These are phyloP conservation scores for Rhododendron griersonianum DNA, from an alignment of 148 eudicot species.

Conservation along the genomic window DNA sequence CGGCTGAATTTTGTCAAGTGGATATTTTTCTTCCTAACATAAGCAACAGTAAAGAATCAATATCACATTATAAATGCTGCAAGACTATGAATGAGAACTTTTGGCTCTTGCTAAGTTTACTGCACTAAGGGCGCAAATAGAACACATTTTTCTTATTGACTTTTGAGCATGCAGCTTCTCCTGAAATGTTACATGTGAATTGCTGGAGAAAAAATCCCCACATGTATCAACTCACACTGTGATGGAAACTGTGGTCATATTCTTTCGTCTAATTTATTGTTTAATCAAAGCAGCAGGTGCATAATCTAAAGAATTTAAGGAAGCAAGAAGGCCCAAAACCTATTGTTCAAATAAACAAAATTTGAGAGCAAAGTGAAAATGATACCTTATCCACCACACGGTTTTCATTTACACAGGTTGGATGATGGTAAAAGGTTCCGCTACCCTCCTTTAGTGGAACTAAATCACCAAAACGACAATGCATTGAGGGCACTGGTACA, in stretches of 20 bases:
- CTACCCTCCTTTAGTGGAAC: constrained; percentile 17
- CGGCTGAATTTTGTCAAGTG: constrained; percentile 19
- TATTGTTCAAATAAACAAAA: neutral
- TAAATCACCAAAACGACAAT: constrained; percentile 18
- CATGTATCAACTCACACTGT: neutral
- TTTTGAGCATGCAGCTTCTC: constrained; percentile 5
- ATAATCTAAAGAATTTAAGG: neutral
- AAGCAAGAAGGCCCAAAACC: neutral
- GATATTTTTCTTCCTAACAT: constrained; percentile 9
- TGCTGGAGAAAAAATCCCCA: neutral
- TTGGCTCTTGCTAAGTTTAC: neutral
- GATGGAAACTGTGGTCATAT: neutral
- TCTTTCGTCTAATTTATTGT: neutral
- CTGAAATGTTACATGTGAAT: neutral
- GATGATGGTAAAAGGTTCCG: constrained; percentile 10
- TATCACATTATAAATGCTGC: neutral
- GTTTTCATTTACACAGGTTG: constrained; percentile 10
- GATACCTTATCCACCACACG: constrained; percentile 30
- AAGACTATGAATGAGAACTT: neutral
- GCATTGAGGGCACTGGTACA: constrained; percentile 12
- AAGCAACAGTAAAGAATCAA: constrained; percentile 6
- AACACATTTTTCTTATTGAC: neutral
- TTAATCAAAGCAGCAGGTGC: neutral
- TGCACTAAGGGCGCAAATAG: neutral
- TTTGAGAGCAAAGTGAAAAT: constrained; percentile 4